Base-by-base conservation (phyloP, 1,139 yeast species). In the Nadsonia starkeyi-henricii region DNA sequence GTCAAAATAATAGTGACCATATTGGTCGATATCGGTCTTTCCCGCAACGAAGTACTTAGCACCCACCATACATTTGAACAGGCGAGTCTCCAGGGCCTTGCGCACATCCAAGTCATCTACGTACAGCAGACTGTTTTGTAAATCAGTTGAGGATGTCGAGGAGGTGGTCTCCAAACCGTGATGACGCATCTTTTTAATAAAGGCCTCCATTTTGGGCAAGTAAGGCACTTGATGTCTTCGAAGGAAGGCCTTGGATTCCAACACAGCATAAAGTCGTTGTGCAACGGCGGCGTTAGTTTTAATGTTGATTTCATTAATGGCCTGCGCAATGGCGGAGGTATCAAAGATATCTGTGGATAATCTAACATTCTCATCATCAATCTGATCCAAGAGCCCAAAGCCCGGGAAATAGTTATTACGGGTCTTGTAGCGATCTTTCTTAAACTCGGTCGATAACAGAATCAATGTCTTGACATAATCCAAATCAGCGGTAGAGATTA, bases 41-140 rank as follows among this genome's bases (percentile, higher is more conserved):
- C 95, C 96, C 12, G 96, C 95, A 60, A 88, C 78, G 55, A 79
- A 83, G 62, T 91, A 91, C 61, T 79, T 84, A 36, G 95, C 94
- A 58, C 94, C 75, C 17, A 82, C 74, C 80, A 91, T 75, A 50
- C 93, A 80, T 68, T 91, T 91, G 68, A 72, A 80, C 53, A 91
- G 68, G 52, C 85, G 70, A 1, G 93, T 79, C 62, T 89, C 96
- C 42, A 88, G 74, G 48, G 93, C 85, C 56, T 74, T 76, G 58
- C 95, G 77, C 52, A 76, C 74, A 26, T 75, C 74, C 2, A 75
- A 72, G 61, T 86, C 85, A 46, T 76, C 71, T 55, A 86, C 77
- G 8, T 69, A 64, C 51, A 85, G 72, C 47, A 91, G 74, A 1
- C 95, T 81, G 54, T 75, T 77, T 53, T 85, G 83, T 53, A 91